A percentile compares a stretch with the other conserved stretches of the same genome.
Evolutionary conservation across 805 yeast genomes (phyloP).

Genomic region (Ogataea neopini): DNA sequence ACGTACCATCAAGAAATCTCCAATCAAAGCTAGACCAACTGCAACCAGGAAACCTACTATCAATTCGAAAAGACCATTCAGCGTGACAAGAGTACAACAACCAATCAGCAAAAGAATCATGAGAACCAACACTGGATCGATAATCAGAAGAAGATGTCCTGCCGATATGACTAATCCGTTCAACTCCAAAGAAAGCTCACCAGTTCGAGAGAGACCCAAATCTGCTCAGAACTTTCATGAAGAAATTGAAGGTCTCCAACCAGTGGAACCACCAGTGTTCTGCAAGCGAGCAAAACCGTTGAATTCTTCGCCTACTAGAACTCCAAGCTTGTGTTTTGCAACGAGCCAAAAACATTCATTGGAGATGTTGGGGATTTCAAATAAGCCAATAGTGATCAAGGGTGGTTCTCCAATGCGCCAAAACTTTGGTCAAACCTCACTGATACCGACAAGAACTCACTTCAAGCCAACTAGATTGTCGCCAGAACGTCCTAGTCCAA

Average conservation of each 20-base stretch:
- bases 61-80: constrained; percentile 7
- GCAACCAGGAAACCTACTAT: neutral
- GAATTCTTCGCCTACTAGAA: neutral
- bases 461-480: constrained; percentile 11
- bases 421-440: constrained; percentile 1
- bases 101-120: neutral
- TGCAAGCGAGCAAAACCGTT: neutral
- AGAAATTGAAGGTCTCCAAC: constrained; percentile 1
- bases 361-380: constrained; percentile 19
- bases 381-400: constrained; percentile 30
- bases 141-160: constrained; percentile 21
- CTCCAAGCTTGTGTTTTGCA: neutral
- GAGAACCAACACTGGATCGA: constrained; percentile 19
- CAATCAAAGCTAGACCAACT: constrained; percentile 11
- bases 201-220: constrained; percentile 12
- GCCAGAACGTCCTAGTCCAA: constrained; percentile 5
- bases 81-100: neutral
- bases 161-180: constrained; percentile 30
- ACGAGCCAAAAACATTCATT: constrained; percentile 5
- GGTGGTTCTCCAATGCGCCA: constrained; percentile 31
- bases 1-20: constrained; percentile 16
- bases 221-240: neutral
- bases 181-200: constrained; percentile 26
- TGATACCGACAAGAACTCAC: constrained; percentile 12
- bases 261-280: constrained; percentile 22